Evolutionary conservation across 352 stramenopile genomes (phyloP), one percentile per base, ranked within the genome.

Genomic region (Phytophthora pseudosyringae): DNA sequence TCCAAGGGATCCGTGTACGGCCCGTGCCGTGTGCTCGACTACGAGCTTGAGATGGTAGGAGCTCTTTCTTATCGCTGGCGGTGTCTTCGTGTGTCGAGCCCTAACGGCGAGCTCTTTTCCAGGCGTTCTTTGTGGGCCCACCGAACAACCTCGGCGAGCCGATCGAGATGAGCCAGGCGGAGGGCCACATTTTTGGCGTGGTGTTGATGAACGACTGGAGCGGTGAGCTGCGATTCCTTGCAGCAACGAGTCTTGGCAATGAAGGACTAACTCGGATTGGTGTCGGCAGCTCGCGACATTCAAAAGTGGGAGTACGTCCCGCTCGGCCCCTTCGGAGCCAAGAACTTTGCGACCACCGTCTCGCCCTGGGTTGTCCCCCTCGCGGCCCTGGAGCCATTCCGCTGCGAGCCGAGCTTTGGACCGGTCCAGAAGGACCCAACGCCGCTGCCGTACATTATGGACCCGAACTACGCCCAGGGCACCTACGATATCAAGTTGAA

Each of bases 151-250:
- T 97, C 9, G 94, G 95, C 41, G 85, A 94, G 31, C 84, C 94
- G 13, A 89, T 99, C 50, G 60, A 78, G 10, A 95, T 98, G 54
- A 76, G 85, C 53, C 83, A 98, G 71, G 95, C 96, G 0, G 87
- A 98, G 55, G 78, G 97, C 39, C 89, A 98, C 68, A 98, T 99
- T 51, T 99, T 99, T 78, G 97, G 97, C 7, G 92, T 98, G 59
- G 93, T 98, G 32, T 69, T 99, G 28, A 97, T 99, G 88, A 99
- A 99, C 76, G 97, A 99, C 75, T 99, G 97, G 97, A 98, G 91
- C 40, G 96, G 96, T 94, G 67, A 50, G 72, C 64, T 15, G 12
- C 5, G 15, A 16, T 45, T 48, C 10, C 3, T 41, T 48, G 28
- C 26, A 28, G 21, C 11, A 25, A 15, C 4, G 35, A 21, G 21